Percentiles rank a stretch among this genome's conserved stretches.
phyloP scores from a whole-genome alignment of 352 stramenopile species.

The Aphanomyces cochlioides region DNA sequence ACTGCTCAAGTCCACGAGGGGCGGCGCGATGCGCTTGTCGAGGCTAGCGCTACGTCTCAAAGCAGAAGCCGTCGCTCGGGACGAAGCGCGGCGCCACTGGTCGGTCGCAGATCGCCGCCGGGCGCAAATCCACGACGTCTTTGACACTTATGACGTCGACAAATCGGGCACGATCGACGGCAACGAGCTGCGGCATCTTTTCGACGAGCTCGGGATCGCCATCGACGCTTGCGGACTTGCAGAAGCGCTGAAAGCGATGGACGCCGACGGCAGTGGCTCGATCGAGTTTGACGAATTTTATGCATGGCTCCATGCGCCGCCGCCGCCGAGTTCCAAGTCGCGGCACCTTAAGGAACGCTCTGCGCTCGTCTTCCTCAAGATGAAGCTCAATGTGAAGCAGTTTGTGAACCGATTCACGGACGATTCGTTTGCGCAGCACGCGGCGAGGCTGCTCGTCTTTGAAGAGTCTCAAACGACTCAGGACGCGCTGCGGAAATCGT shows the following conservation, averaged over 20 bases:
- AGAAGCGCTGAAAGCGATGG: constrained; percentile 38
- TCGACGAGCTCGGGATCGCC: constrained; percentile 53
- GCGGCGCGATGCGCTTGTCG: too few relatives aligned
- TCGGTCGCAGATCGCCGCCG: background rate
- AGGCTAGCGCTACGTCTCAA: constrained; percentile 5
- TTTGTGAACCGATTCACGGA: constrained; percentile 20
- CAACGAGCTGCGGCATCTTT: constrained; percentile 44
- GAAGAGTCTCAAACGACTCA: background rate
- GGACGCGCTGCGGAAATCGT: background rate
- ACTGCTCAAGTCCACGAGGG: background rate
- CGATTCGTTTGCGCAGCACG: background rate
- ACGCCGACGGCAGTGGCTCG: constrained; percentile 43
- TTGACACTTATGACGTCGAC: constrained; percentile 59
- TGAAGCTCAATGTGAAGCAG: constrained; percentile 6
- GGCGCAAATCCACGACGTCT: constrained; percentile 30
- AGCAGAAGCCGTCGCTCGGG: background rate
- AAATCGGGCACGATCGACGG: constrained; percentile 50
- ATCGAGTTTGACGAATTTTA: constrained; percentile 44
- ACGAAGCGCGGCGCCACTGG: background rate
- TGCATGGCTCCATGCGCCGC: constrained; percentile 32
- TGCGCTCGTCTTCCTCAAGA: constrained; percentile 4
- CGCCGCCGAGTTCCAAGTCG: background rate
- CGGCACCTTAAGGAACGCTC: background rate
- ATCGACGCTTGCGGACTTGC: constrained; percentile 29
- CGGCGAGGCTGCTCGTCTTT: background rate